Evolutionary conservation across 805 yeast species (phyloP).

Genomic region (Yarrowia divulgata): DNA sequence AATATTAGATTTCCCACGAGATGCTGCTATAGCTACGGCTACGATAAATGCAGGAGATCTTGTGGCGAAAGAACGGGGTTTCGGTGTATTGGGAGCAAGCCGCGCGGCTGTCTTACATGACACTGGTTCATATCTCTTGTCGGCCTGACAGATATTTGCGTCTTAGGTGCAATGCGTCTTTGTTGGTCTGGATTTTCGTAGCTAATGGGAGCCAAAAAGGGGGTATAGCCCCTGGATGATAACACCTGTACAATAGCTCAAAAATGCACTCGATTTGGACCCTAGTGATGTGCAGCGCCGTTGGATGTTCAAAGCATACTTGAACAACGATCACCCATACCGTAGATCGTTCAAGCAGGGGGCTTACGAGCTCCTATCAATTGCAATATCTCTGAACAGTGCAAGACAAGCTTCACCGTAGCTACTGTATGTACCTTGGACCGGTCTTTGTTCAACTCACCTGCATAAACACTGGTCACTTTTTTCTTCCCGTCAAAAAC

Average conservation of each 20-base stretch:
- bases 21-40: not conserved
- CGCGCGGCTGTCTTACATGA: too few species aligned
- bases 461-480: not conserved
- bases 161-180: constrained; percentile 8
- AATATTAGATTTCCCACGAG: not conserved
- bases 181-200: not conserved
- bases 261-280: too few species aligned
- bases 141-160: constrained; percentile 16
- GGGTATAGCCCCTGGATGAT: not conserved
- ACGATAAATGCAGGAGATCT: constrained; percentile 1
- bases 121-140: too few species aligned
- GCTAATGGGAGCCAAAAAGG: not conserved
- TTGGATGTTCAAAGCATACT: not conserved
- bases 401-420: constrained; percentile 2
- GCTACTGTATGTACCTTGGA: not conserved
- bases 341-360: not conserved
- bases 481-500: not conserved
- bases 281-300: not conserved
- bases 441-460: not conserved
- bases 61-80: too few species aligned
- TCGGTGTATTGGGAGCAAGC: not conserved
- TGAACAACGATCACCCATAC: not conserved
- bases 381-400: not conserved
- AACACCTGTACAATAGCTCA: too few species aligned
- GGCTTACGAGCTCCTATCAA: not conserved